phyloP scores from a whole-genome alignment of 2,329 filamentous ascomycete genomes.

The Endocalyx cinctus region DNA sequence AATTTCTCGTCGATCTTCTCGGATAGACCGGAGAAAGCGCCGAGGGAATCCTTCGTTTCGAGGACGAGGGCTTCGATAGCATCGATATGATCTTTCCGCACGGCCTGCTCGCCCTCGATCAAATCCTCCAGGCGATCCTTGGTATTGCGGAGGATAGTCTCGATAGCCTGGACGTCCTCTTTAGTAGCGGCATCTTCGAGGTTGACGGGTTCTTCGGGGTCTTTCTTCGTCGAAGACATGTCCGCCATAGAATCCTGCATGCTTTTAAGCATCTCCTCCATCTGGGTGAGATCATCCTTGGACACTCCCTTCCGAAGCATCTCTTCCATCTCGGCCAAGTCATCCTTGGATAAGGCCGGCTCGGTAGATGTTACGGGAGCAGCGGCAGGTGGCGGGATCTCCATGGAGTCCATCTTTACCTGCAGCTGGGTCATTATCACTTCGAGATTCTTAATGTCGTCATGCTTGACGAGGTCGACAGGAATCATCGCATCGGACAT shows the following conservation, averaged over 20 bases:
- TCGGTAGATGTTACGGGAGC: too few relatives aligned
- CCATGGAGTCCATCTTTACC: conserved; percentile 77
- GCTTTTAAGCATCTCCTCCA: conserved; percentile 43
- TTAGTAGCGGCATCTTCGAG: conserved; percentile 56
- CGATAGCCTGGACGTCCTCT: conserved; percentile 86
- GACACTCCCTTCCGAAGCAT: conserved; percentile 42
- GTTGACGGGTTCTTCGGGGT: conserved; percentile 19
- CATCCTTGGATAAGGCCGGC: conserved; percentile 41
- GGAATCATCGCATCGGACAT: conserved; percentile 44
- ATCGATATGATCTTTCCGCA: conserved; percentile 62
- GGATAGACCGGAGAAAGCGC: conserved; percentile 60
- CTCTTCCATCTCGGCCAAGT: conserved; percentile 45
- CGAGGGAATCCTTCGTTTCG: conserved; percentile 71
- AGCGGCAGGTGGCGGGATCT: conserved; percentile 43
- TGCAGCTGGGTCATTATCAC: conserved; percentile 75
- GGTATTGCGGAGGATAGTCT: conserved; percentile 83
- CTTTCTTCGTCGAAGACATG: conserved; percentile 21
- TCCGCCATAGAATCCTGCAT: conserved; percentile 34
- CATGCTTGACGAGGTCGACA: conserved; percentile 53
- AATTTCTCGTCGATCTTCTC: conserved; percentile 66
- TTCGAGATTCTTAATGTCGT: conserved; percentile 83
- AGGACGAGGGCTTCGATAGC: conserved; percentile 61
- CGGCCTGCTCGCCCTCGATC: conserved; percentile 66
- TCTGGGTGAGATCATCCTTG: conserved; percentile 35
- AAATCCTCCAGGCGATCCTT: conserved; percentile 82